phyloP scores from a whole-genome alignment of 2,329 filamentous ascomycete genomes.

The Scedosporium minutisporum region DNA sequence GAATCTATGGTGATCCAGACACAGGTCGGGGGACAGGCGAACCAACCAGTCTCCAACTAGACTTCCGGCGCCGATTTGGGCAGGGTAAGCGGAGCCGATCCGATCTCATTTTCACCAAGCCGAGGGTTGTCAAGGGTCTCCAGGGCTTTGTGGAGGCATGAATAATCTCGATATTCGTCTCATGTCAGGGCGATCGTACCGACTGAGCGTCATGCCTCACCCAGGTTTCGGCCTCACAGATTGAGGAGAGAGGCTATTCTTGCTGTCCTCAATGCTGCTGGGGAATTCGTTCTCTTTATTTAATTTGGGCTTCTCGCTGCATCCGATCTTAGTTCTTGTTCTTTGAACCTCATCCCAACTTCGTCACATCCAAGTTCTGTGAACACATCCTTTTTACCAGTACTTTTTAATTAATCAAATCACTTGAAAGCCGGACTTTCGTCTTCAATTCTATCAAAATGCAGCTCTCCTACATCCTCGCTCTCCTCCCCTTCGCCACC shows the following conservation, averaged over 20 bases:
- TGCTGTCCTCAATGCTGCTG: neutral
- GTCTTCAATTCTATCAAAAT: neutral
- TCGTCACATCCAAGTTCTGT: neutral
- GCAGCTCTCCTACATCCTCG: slow-evolving; percentile 3
- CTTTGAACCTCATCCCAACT: neutral
- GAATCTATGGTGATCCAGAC: neutral
- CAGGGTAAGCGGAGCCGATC: neutral
- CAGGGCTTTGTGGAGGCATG: neutral
- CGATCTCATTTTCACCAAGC: neutral
- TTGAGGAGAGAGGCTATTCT: neutral
- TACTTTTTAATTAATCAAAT: neutral
- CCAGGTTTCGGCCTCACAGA: neutral
- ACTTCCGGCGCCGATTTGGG: neutral
- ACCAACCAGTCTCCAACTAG: neutral
- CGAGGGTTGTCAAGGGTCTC: neutral
- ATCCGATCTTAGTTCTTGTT: neutral
- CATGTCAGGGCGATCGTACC: neutral
- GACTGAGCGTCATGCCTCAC: neutral
- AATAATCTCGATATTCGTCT: neutral
- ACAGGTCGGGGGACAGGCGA: neutral
- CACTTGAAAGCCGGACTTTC: slow-evolving; percentile 2
- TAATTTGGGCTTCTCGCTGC: neutral
- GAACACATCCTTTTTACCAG: neutral
- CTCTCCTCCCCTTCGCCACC: slow-evolving; percentile 3
- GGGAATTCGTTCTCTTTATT: neutral